Percentiles rank a stretch among this genome's conserved stretches.
Conservation (phyloP, 2,329 filamentous ascomycete genomes). For the Coniochaeta hoffmannii region DNA sequence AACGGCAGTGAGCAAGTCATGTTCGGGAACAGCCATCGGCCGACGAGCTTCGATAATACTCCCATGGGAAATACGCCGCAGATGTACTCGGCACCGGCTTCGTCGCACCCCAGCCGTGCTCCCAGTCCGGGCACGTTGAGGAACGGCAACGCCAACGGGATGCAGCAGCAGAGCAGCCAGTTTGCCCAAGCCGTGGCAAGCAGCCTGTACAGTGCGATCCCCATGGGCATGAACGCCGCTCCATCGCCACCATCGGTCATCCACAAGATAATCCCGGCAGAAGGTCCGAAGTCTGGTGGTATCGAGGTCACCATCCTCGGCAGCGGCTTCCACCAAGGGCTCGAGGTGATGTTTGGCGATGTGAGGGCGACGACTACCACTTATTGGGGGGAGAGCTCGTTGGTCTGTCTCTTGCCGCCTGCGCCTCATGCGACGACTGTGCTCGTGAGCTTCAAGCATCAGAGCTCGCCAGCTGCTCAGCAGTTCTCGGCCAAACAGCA, state of each 20-base stretch:
- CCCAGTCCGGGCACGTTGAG: constrained; percentile 58
- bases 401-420: constrained; percentile 73
- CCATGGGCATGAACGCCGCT: constrained; percentile 37
- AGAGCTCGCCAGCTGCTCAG: constrained; percentile 26
- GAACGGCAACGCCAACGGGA: constrained; percentile 19
- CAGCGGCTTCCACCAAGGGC: constrained; percentile 65
- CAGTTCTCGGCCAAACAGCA: constrained; percentile 30
- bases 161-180: constrained; percentile 22
- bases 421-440: constrained; percentile 61
- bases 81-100: constrained; percentile 65
- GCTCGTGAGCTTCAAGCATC: constrained; percentile 59
- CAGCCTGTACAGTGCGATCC: constrained; percentile 38
- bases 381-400: constrained; percentile 72
- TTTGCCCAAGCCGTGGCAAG: constrained; percentile 40
- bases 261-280: constrained; percentile 74
- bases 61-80: constrained; percentile 40
- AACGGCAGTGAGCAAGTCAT: constrained; percentile 54
- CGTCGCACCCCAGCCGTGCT: constrained; percentile 69
- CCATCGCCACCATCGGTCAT: constrained; percentile 52
- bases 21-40: constrained; percentile 49
- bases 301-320: constrained; percentile 84
- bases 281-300: constrained; percentile 75
- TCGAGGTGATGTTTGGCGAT: constrained; percentile 79
- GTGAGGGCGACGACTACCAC: constrained; percentile 61
- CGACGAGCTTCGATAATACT: constrained; percentile 59